Conservation (phyloP, 192 early-diverging fungal species). For the Coemansia sp. region DNA sequence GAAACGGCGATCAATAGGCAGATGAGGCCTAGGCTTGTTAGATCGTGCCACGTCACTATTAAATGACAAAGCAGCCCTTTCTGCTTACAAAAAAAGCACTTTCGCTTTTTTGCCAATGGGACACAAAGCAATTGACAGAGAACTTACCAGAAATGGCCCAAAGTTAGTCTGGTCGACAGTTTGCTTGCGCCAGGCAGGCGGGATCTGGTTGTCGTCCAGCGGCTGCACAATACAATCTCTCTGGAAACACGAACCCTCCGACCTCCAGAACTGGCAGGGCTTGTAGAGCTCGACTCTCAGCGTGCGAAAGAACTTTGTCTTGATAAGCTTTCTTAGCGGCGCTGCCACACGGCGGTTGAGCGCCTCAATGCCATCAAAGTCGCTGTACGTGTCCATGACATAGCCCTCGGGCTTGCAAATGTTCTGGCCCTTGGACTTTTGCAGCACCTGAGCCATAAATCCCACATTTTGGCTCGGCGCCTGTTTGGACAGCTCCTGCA, state of each 20-base stretch:
- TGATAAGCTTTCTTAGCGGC: constrained; percentile 72
- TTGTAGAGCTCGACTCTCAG: constrained; percentile 87
- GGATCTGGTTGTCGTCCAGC: constrained; percentile 68
- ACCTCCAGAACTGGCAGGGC: constrained; percentile 88
- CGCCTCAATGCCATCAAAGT: constrained; percentile 70
- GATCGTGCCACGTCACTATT: constrained; percentile 33
- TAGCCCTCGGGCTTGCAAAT: constrained; percentile 56
- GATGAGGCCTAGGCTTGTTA: not conserved
- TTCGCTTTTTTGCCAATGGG: not conserved
- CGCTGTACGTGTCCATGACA: constrained; percentile 56
- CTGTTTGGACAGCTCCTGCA: constrained; percentile 1
- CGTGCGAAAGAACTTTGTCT: constrained; percentile 87
- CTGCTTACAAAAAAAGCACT: not conserved
- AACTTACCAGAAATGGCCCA: constrained; percentile 55
- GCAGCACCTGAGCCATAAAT: constrained; percentile 55
- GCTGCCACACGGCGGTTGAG: constrained; percentile 72
- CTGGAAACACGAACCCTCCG: constrained; percentile 77
- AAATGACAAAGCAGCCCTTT: not conserved
- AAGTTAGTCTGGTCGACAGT: constrained; percentile 73
- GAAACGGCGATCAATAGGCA: not conserved
- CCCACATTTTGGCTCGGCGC: constrained; percentile 47
- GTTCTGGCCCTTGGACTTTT: constrained; percentile 55
- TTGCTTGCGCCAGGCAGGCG: constrained; percentile 54
- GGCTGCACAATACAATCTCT: constrained; percentile 81
- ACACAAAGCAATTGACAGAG: constrained; percentile 1